These are phyloP conservation scores for Trichosanthes cucumerina DNA, from an alignment of 306 rosid species.

Conservation along the genomic window DNA sequence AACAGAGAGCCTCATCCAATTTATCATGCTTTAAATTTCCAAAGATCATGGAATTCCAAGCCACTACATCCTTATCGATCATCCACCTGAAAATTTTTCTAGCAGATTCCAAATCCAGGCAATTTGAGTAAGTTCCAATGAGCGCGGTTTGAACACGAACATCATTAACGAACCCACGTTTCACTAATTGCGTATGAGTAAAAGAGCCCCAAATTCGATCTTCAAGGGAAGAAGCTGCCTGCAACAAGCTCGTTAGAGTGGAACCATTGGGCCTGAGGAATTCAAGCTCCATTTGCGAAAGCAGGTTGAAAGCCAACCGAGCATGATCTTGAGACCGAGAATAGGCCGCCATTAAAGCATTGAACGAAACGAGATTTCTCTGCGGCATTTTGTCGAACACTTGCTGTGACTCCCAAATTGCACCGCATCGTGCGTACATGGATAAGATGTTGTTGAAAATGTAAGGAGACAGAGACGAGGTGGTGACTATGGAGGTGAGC, in stretches of 20 bases:
- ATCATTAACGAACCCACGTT: slow-evolving; percentile 50
- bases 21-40: slow-evolving; percentile 48
- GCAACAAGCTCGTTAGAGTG: slow-evolving; percentile 64
- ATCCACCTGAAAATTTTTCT: slow-evolving; percentile 39
- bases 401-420: slow-evolving; percentile 28
- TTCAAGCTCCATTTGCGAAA: slow-evolving; percentile 27
- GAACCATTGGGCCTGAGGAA: slow-evolving; percentile 44
- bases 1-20: slow-evolving; percentile 26
- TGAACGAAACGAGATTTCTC: slow-evolving; percentile 59
- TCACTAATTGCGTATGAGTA: slow-evolving; percentile 57
- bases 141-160: slow-evolving; percentile 57
- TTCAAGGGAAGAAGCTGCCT: slow-evolving; percentile 41
- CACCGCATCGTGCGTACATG: slow-evolving; percentile 56
- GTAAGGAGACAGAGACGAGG: slow-evolving; percentile 29
- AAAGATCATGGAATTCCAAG: slow-evolving; percentile 69
- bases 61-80: slow-evolving; percentile 43
- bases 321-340: slow-evolving; percentile 38
- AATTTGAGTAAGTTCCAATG: slow-evolving; percentile 60
- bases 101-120: slow-evolving; percentile 51
- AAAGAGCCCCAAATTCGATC: slow-evolving; percentile 41
- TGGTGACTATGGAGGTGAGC: slow-evolving; percentile 26
- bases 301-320: slow-evolving; percentile 25
- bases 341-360: slow-evolving; percentile 56
- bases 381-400: slow-evolving; percentile 81
- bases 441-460: slow-evolving; percentile 53